Base-by-base conservation (phyloP, 768 basidiomycete species). In the Leccinum ochraceum region DNA sequence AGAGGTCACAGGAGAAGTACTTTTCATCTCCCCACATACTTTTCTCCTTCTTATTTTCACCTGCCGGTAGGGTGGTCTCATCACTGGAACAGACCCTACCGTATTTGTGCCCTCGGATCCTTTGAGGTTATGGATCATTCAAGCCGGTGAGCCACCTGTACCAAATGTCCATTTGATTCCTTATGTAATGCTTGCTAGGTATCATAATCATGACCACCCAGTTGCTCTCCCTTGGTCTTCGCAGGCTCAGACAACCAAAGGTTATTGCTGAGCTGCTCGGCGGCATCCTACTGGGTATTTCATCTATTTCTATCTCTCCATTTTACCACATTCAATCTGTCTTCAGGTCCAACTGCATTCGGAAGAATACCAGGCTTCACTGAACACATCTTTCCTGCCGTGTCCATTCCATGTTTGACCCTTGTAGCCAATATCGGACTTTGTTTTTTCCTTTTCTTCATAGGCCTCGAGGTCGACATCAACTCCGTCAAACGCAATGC, bases 341-440 rank as follows among this genome's bases (percentile, higher is more conserved):
- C 4, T 11, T 8, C 22, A 73, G 72, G 72, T 22, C 81, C 82
- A 10, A 88, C 87, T 13, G 81, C 83, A 4, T 79, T 87, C 56
- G 91, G 95, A 30, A 85, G 89, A 26, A 93, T 97, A 60, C 94
- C 94, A 1, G 88, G 89, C 8, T 98, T 98, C 76, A 88, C 94
- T 1, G 57, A 89, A 46, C 86, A 87, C 70, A 86, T 97, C 56
- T 98, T 98, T 73, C 94, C 96, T 0, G 1, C 71, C 0, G 76
- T 78, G 0, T 94, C 93, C 0, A 72, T 83, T 6, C 81, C 94
- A 0, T 95, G 88, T 71, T 85, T 98, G 20, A 86, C 86, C 57
- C 87, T 98, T 26, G 86, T 90, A 17, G 92, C 96, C 14, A 91
- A 92, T 66, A 92, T 98, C 61, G 96, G 92, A 7, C 82, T 93